These are phyloP conservation scores for Inonotus obliquus DNA, from an alignment of 1,284 basidiomycete species.

Conservation along the genomic window DNA sequence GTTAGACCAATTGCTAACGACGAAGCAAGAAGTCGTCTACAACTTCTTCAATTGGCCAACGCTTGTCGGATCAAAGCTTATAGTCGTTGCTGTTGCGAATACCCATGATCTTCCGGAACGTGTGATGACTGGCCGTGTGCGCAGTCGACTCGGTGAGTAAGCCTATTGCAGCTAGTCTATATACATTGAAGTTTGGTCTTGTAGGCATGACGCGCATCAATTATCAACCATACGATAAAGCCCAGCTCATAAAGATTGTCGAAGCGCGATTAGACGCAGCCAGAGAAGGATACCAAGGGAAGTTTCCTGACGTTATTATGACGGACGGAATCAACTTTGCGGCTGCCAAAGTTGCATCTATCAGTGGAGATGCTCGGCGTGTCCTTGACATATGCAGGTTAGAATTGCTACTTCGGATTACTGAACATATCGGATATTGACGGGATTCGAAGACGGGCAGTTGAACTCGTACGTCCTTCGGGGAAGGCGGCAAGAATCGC, in stretches of 20 bases:
- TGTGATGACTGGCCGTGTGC: slow-evolving; percentile 87
- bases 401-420: slow-evolving; percentile 14
- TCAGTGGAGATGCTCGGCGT: slow-evolving; percentile 92
- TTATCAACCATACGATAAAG: slow-evolving; percentile 86
- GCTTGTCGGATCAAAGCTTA: slow-evolving; percentile 77
- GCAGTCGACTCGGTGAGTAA: slow-evolving; percentile 79
- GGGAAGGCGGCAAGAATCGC: slow-evolving; percentile 58
- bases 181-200: background rate
- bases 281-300: slow-evolving; percentile 42
- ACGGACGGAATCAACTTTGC: slow-evolving; percentile 86
- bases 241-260: slow-evolving; percentile 85
- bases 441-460: slow-evolving; percentile 56
- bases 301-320: slow-evolving; percentile 52
- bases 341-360: slow-evolving; percentile 86
- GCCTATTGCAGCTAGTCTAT: background rate
- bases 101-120: slow-evolving; percentile 98
- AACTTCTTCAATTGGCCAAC: slow-evolving; percentile 99
- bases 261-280: slow-evolving; percentile 68
- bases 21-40: slow-evolving; percentile 97
- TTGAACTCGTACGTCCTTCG: slow-evolving; percentile 66
- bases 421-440: slow-evolving; percentile 1
- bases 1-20: slow-evolving; percentile 92
- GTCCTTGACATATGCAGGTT: slow-evolving; percentile 91
- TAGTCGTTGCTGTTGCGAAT: slow-evolving; percentile 97
- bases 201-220: slow-evolving; percentile 93